Conservation (phyloP, 1,284 basidiomycete species). For the Fomitopsis palustris region DNA sequence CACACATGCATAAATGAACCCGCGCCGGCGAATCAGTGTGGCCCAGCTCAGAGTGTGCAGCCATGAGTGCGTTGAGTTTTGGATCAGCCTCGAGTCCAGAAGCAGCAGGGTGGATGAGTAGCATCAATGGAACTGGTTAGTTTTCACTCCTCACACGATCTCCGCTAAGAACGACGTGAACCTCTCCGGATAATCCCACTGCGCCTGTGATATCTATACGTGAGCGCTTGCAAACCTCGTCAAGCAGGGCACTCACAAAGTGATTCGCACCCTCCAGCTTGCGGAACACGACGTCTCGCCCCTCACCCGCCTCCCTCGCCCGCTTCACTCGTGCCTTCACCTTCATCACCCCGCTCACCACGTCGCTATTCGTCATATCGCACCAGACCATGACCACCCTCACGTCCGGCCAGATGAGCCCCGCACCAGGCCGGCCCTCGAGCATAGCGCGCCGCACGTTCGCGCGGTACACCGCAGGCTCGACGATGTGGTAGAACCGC, state of each 20-base stretch:
- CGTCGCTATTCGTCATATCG: conserved; percentile 14
- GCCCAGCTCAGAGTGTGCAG: too few relatives aligned
- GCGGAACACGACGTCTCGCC: conserved; percentile 10
- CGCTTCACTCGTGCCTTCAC: conserved; percentile 1
- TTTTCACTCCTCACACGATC: conserved; percentile 4
- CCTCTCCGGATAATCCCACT: conserved; percentile 23
- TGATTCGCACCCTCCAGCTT: conserved; percentile 20
- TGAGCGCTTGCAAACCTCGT: background rate
- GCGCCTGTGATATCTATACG: conserved; percentile 8
- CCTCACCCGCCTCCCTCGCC: conserved; percentile 3
- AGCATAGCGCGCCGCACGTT: conserved; percentile 14
- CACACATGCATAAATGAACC: too few relatives aligned
- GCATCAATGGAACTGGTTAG: too few relatives aligned
- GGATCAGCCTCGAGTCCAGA: too few relatives aligned
- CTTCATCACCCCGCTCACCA: conserved; percentile 11
- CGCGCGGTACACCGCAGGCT: conserved; percentile 8
- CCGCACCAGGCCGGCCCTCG: conserved; percentile 7
- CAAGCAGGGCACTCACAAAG: conserved; percentile 16
- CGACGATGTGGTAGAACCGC: conserved; percentile 7
- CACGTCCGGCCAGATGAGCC: conserved; percentile 13
- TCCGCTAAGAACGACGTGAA: conserved; percentile 13
- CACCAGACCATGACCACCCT: conserved; percentile 15
- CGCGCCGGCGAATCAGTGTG: too few relatives aligned
- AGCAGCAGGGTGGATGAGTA: too few relatives aligned
- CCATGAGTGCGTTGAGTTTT: too few relatives aligned